Base-by-base conservation (phyloP, 768 basidiomycete genomes). In the Lactifluus volemus region DNA sequence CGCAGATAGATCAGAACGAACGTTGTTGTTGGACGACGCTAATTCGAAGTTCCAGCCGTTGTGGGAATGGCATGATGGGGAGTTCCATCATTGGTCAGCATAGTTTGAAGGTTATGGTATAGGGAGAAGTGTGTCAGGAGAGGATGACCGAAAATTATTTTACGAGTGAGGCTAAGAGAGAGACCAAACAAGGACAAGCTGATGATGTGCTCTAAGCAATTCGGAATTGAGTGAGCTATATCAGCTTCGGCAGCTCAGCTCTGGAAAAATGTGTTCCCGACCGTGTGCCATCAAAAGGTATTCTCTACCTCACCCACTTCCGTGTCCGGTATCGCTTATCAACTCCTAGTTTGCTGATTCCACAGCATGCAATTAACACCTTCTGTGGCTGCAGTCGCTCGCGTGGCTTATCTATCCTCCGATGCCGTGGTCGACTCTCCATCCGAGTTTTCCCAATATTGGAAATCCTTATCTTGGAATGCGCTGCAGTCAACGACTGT, bases 361-460 rank as follows among this genome's bases (percentile, higher is more conserved):
- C 1, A 21, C 70, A 36, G 32, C 36, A 61, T 66, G 64, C 36
- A 58, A 34, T 36, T 63, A 45, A 59, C 65, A 48, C 63, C 70
- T 32, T 63, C 76, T 1, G 65, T 73, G 49, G 55, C 68, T 12
- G 67, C 79, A 6, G 85, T 88, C 58, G 81, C 85, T 42, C 84
- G 88, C 36, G 79, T 91, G 62, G 86, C 85, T 19, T 85, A 79
- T 70, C 73, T 88, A 32, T 77, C 84, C 30, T 88, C 89, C 9
- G 87, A 88, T 66, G 73, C 81, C 49, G 67, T 90, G 15, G 73
- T 92, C 47, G 79, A 88, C 65, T 78, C 69, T 75, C 5, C 67
- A 71, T 38, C 75, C 78, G 12, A 69, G 67, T 5, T 65, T 67
- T 32, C 84, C 82, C 1, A 62, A 69, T 45, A 84, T 82, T 69